Evolutionary conservation across 305 asterid species (phyloP), one percentile per base, ranked within the genome.

Genomic region (Solanum hybrid): DNA sequence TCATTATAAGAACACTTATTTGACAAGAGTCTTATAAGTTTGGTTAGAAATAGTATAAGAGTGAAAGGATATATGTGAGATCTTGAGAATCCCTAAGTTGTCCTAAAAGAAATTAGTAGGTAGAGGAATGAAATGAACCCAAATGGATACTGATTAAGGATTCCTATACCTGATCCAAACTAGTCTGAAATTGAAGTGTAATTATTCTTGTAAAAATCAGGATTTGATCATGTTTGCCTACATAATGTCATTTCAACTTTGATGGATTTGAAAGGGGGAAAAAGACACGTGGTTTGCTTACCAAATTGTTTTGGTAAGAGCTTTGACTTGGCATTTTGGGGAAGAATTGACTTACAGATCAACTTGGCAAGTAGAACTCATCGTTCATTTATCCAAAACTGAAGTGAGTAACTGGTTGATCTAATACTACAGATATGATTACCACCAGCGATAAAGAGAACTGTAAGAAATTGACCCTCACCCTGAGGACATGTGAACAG

Each of bases 401-500:
- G 56, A 87, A 34, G 34, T 38, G 31, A 31, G 32, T 51, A 85
- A 85, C 88, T 22, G 46, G 46, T 85, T 51, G 76, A 56, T 85
- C 88, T 56, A 31, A 85, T 85, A 56, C 20, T 32, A 11, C 76
- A 32, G 46, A 51, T 85, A 17, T 31, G n/a, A 85, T 85, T 85
- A 6, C 76, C 88, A 56, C 40, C 76, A 6, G 73, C 24, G 3
- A 32, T 6, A 32, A 85, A 22, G 42, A 85, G 76, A 85, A 81
- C 6, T 4, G 14, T 60, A 64, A 36, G 82, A 91, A 92, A 88
- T 5, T 86, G 88, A 90, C 37, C 35, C 85, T 72, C 88, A 97
- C 99, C 98, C 94, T 92, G 89, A 97, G 93, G 85, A 95, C 93
- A 90, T 92, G 94, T 51, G 93, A 90, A 91, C 95, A 90, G 36